Evolutionary conservation across 1,139 yeast species (phyloP).

Genomic region (Candida sanyaensis): DNA sequence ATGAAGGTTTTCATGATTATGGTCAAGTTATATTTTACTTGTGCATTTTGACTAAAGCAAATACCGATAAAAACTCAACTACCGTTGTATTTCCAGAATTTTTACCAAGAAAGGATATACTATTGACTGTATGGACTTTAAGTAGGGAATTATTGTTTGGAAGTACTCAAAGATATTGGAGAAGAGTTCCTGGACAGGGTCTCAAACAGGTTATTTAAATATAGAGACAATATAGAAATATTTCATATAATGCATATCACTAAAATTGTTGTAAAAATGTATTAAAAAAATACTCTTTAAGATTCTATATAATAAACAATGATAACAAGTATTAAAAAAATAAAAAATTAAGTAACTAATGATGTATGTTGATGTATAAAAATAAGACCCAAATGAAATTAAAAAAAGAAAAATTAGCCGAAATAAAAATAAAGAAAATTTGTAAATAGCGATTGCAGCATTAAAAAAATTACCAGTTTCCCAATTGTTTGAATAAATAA

Average conservation of each 20-base stretch:
- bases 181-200: slow-evolving; percentile 50
- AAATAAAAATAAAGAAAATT: background rate
- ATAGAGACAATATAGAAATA: slow-evolving; percentile 17
- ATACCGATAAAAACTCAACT: slow-evolving; percentile 30
- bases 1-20: slow-evolving; percentile 67
- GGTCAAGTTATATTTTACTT: slow-evolving; percentile 63
- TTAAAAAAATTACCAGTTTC: slow-evolving; percentile 4
- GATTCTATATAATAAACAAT: background rate
- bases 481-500: slow-evolving; percentile 14
- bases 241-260: background rate
- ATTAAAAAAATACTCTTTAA: background rate
- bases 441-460: background rate
- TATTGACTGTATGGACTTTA: slow-evolving; percentile 41
- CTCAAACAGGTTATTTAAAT: slow-evolving; percentile 18
- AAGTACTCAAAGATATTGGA: slow-evolving; percentile 34
- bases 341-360: slow-evolving; percentile 17
- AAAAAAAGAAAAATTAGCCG: background rate
- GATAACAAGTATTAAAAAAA: slow-evolving; percentile 6
- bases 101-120: slow-evolving; percentile 45
- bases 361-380: background rate
- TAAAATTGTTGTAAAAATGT: background rate
- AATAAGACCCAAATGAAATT: background rate
- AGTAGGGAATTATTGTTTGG: slow-evolving; percentile 43
- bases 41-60: slow-evolving; percentile 52
- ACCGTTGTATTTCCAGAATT: slow-evolving; percentile 53